Percentiles rank a stretch among this genome's conserved stretches.
phyloP scores from a whole-genome alignment of 1,284 basidiomycete species.

The Athelia psychrophila region DNA sequence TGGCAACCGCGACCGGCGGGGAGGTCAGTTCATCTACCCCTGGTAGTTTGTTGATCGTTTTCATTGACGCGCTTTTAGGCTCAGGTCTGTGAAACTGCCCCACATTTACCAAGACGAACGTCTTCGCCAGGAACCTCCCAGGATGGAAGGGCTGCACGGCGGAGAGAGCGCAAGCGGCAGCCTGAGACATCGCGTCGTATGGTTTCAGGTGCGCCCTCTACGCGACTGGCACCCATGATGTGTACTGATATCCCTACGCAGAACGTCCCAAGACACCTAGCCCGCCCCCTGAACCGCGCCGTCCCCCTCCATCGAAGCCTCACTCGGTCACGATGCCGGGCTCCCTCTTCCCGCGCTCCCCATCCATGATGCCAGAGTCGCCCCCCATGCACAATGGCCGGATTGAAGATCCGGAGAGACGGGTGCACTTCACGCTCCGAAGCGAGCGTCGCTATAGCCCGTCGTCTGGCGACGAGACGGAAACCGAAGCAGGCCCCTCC shows the following conservation, averaged over 20 bases:
- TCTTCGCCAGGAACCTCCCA: background rate
- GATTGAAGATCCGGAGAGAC: slow-evolving; percentile 20
- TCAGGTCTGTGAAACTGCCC: slow-evolving; percentile 10
- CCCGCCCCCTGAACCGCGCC: slow-evolving; percentile 29
- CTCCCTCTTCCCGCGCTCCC: slow-evolving; percentile 67
- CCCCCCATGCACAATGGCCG: slow-evolving; percentile 11
- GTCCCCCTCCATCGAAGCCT: slow-evolving; percentile 32
- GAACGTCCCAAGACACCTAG: background rate
- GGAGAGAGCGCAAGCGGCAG: no score
- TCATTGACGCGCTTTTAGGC: slow-evolving; percentile 4
- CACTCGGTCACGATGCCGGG: slow-evolving; percentile 72
- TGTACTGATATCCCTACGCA: background rate
- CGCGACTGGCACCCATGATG: background rate
- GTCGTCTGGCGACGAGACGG: background rate
- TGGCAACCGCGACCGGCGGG: slow-evolving; percentile 59
- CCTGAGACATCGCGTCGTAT: no score
- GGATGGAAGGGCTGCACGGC: no score
- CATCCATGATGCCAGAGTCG: slow-evolving; percentile 54
- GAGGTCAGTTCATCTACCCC: slow-evolving; percentile 10
- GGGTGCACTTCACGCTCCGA: slow-evolving; percentile 33
- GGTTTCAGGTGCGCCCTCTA: no score
- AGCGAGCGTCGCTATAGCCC: no score
- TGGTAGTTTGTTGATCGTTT: slow-evolving; percentile 1
- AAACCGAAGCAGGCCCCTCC: slow-evolving; percentile 2
- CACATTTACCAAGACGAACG: background rate